Conservation (phyloP, 2,329 filamentous ascomycete genomes). For the Nemania abortiva region DNA sequence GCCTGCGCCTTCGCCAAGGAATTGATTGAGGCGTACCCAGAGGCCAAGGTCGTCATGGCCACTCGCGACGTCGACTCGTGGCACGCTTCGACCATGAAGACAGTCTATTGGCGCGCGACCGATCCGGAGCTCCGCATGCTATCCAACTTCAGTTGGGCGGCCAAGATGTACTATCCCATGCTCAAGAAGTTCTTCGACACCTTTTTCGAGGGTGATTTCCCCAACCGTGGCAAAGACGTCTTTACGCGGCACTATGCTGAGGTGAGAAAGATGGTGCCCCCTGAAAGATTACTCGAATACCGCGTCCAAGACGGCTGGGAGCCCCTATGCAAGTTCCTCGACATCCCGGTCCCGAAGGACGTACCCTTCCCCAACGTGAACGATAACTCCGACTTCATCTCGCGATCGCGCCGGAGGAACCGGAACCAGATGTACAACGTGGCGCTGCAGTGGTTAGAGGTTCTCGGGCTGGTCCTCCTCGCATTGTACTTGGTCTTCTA, state of each 20-base stretch:
- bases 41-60: constrained; percentile 78
- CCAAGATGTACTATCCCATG: constrained; percentile 77
- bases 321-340: constrained; percentile 54
- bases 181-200: constrained; percentile 75
- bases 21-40: constrained; percentile 77
- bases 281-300: constrained; percentile 51
- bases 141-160: constrained; percentile 71
- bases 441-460: constrained; percentile 43
- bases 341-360: constrained; percentile 50
- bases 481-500: constrained; percentile 48
- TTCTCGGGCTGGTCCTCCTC: constrained; percentile 48
- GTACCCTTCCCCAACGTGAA: constrained; percentile 60
- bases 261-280: constrained; percentile 48
- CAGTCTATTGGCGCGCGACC: constrained; percentile 74
- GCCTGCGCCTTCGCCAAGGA: constrained; percentile 76
- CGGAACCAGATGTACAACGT: constrained; percentile 63
- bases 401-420: constrained; percentile 59
- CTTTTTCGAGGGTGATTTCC: constrained; percentile 77
- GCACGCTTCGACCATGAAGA: constrained; percentile 72
- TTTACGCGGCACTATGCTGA: constrained; percentile 59
- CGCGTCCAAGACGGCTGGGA: constrained; percentile 53
- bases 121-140: constrained; percentile 71
- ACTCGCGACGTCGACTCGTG: constrained; percentile 75
- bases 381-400: constrained; percentile 61
- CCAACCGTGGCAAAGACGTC: constrained; percentile 72